These are phyloP conservation scores for Coprinopsis sp. DNA, from an alignment of 768 basidiomycete genomes.

Conservation along the genomic window DNA sequence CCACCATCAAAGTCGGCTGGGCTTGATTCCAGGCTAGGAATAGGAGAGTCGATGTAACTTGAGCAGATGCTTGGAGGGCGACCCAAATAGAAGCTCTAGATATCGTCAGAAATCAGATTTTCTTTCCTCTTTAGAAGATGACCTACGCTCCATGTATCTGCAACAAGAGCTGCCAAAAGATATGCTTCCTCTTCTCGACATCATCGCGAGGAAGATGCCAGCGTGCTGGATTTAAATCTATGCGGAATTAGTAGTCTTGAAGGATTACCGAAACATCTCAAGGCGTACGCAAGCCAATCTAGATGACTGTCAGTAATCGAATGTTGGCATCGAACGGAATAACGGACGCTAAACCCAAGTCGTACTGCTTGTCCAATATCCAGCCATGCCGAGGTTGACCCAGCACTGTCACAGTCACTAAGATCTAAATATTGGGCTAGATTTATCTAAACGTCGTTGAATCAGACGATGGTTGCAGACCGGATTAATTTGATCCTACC, in stretches of 20 bases:
- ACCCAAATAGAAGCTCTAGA: slow-evolving; percentile 58
- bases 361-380: slow-evolving; percentile 57
- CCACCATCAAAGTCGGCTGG: too few relatives aligned
- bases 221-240: slow-evolving; percentile 56
- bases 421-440: slow-evolving; percentile 51
- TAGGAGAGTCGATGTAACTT: slow-evolving; percentile 51
- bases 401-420: slow-evolving; percentile 44
- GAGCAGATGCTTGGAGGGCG: slow-evolving; percentile 52
- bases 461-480: neutral
- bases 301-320: neutral
- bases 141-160: slow-evolving; percentile 59
- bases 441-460: slow-evolving; percentile 26
- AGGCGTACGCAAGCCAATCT: slow-evolving; percentile 51
- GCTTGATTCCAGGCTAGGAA: too few relatives aligned
- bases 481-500: slow-evolving; percentile 32
- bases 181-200: slow-evolving; percentile 42
- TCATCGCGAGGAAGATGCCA: slow-evolving; percentile 51
- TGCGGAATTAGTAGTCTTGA: neutral
- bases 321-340: neutral
- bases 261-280: neutral
- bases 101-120: neutral
- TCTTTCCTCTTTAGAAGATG: neutral
- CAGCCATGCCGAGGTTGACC: slow-evolving; percentile 48
- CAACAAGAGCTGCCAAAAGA: slow-evolving; percentile 66
- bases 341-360: slow-evolving; percentile 54